Conservation (phyloP, 805 yeast species). For the Ogataea parapolymorpha region DNA sequence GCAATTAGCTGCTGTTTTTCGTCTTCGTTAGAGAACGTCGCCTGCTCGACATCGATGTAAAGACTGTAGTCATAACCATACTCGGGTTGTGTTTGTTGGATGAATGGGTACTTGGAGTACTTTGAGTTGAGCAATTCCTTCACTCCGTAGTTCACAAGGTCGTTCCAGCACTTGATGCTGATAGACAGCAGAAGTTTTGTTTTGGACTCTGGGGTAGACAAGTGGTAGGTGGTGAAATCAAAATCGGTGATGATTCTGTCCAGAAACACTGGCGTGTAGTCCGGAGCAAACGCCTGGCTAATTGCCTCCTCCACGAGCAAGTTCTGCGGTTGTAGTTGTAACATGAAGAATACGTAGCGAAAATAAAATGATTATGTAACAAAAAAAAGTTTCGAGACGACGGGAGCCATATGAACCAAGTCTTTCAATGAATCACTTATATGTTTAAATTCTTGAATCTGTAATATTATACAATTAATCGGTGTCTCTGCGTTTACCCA, state of each 20-base stretch:
- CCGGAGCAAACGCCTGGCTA: constrained; percentile 59
- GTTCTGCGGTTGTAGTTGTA: constrained; percentile 82
- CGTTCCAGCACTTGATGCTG: constrained; percentile 73
- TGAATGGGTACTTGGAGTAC: constrained; percentile 43
- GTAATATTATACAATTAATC: not conserved
- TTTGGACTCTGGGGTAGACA: constrained; percentile 82
- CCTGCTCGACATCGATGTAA: constrained; percentile 49
- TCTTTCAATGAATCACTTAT: too few species aligned
- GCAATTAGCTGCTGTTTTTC: constrained; percentile 50
- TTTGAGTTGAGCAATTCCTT: constrained; percentile 48
- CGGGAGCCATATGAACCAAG: too few species aligned
- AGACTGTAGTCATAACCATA: constrained; percentile 80
- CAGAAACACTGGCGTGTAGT: constrained; percentile 47
- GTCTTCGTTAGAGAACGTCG: constrained; percentile 38
- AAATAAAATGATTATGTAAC: not conserved
- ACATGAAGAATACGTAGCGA: constrained; percentile 43
- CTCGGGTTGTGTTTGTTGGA: constrained; percentile 49
- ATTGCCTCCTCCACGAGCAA: constrained; percentile 78
- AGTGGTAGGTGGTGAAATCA: constrained; percentile 91
- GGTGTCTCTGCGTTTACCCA: constrained; percentile 3
- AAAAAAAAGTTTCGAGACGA: too few species aligned
- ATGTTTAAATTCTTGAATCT: not conserved
- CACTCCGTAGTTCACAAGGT: constrained; percentile 66
- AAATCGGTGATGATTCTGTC: constrained; percentile 93
- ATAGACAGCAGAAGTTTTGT: constrained; percentile 62